These are phyloP conservation scores for Ilex paraguariensis DNA, from an alignment of 305 asterid genomes.

Conservation along the genomic window DNA sequence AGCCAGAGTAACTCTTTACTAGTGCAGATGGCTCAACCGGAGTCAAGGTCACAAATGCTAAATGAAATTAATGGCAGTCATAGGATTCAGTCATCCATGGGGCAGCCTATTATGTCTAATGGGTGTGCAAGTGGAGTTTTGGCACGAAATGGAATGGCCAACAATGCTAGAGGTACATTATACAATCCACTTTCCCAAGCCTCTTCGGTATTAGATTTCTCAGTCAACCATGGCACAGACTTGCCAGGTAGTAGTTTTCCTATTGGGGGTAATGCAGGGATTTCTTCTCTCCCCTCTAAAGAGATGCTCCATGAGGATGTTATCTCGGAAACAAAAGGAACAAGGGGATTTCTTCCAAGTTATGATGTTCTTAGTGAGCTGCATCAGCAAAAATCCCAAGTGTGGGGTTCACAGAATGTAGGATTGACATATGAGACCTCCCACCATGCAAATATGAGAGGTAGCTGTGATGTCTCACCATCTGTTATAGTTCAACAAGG, in stretches of 20 bases:
- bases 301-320: conserved; percentile 37
- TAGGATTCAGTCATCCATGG: conserved; percentile 32
- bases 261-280: conserved; percentile 29
- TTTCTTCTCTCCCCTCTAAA: conserved; percentile 28
- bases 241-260: conserved; percentile 32
- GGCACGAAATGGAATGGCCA: conserved; percentile 33
- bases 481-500: conserved; percentile 47
- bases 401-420: conserved; percentile 48
- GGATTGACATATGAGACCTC: conserved; percentile 45
- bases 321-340: conserved; percentile 32
- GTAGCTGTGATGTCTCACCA: conserved; percentile 33
- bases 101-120: conserved; percentile 38
- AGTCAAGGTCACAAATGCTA: conserved; percentile 37
- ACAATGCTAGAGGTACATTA: conserved; percentile 25
- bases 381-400: conserved; percentile 40
- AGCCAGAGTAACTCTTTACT: conserved; percentile 30
- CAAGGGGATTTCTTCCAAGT: conserved; percentile 37
- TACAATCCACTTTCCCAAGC: conserved; percentile 44
- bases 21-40: conserved; percentile 42
- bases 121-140: conserved; percentile 27
- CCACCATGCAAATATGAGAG: conserved; percentile 34
- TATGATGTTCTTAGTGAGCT: conserved; percentile 38
- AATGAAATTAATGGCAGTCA: conserved; percentile 37
- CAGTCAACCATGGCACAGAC: conserved; percentile 33
- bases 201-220: conserved; percentile 49